Evolutionary conservation across 331 rosid genomes (phyloP), one percentile per base, ranked within the genome.

Genomic region (Malus hybrid): DNA sequence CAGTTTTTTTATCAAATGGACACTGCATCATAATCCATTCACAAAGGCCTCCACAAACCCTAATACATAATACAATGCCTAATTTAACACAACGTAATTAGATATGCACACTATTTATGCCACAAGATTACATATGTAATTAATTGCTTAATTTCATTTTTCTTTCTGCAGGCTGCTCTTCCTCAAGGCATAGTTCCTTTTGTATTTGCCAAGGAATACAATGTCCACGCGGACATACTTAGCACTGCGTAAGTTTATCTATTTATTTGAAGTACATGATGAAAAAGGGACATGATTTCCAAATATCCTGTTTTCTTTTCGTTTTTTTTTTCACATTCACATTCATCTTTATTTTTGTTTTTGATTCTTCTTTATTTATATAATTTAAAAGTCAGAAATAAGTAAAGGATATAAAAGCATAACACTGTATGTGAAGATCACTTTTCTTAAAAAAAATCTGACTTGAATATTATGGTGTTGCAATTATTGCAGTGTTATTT

Each of bases 181-280:
- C 99, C 99, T 9, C 99, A 94, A 52, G 99, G 99, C 19, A 24
- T 24, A 24, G 24, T 24, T 24, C 24, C 24, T 24, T 24, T 24
- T 24, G 24, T 24, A 24, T 24, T 94, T 63, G 99, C 99, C 73
- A 94, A 91, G 80, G 99, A 94, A 69, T 94, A 94, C 88, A 94
- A 94, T 72, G 95, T 94, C 61, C 99, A 94, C 69, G 85, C 99
- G 24, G 96, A 88, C 85, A 90, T 94, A 77, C 99, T 94, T 8
- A 94, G 99, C 88, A 94, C 99, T 27, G 99, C 93, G 99, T 94
- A 80, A 85, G 97, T 81, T 29, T 5, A 59, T 59, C 2, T 22
- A 55, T n/a, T 55, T 6, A 1, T 3, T 54, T 54, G 24, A 24
- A 24, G 24, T 6, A 27, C 9, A 19, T 74, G 20, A 69, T 31